Base-by-base conservation (phyloP, 106 monocot genomes). In the Xerophyta viscosa region DNA sequence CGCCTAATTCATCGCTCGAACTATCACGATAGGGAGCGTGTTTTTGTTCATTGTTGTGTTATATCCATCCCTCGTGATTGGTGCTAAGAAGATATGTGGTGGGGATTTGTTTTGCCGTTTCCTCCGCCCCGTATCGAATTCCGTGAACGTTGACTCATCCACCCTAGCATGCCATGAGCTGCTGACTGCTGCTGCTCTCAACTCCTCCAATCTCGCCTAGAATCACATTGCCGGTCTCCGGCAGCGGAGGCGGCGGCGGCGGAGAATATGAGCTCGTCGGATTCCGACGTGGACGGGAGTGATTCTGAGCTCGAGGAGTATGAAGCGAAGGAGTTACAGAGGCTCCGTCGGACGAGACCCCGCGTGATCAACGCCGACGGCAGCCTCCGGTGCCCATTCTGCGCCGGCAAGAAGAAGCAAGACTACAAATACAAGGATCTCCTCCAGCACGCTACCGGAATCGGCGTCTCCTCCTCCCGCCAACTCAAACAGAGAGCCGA, bases 331-430 rank as follows among this genome's bases (percentile, higher is more conserved):
- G 36, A 37, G 9, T 86, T 78, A 48, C 6, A 46, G 19, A 8
- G 21, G 0, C 44, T 91, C 4, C 76, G 71, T 30, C 14, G 13
- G 9, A 75, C 57, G 14, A 58, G 46, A 4, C 23, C 36, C 3
- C 71, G 63, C 48, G 59, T 86, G 10, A 66, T 66, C 27, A 75
- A 63, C 20, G 22, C 48, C 6, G 69, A 78, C 33, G 68, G 51
- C 31, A 51, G 20, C 4, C n/a, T 8, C 26, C 61, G 69, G 8
- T 82, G 88, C 63, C 75, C 82, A 15, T 74, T 65, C 48, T 76
- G 82, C 42, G 26, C 60, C 31, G 76, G 85, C 10, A 80, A 85
- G 62, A 85, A 80, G 69, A 85, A 79, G 43, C 85, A 85, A 31
- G 69, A 54, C 20, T 85, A 72, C 61, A 56, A 31, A 11, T 69